A percentile compares a stretch with the other conserved stretches of the same genome.
Evolutionary conservation across 176 grass and related monocot genomes (phyloP).

Genomic region (Chloris gayana): DNA sequence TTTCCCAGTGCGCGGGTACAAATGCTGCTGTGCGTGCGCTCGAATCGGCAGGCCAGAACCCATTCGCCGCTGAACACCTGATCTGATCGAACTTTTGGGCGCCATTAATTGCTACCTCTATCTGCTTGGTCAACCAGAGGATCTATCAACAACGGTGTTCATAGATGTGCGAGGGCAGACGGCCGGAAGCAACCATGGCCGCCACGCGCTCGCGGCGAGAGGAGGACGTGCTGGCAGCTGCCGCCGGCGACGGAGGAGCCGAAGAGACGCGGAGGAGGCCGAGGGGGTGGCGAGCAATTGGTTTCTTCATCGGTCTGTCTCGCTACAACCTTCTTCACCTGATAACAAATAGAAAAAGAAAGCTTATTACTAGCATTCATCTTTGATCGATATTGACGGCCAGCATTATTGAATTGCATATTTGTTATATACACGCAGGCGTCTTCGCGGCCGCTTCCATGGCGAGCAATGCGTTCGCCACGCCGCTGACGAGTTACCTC

Average conservation of each 20-base stretch:
- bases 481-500: slow-evolving; percentile 1
- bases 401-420: neutral
- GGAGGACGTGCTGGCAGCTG: neutral
- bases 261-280: slow-evolving; percentile 12
- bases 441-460: neutral
- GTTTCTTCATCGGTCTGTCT: slow-evolving; percentile 26
- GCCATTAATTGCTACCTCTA: too few relatives aligned
- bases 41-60: too few relatives aligned
- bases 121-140: neutral
- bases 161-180: neutral
- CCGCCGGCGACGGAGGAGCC: neutral
- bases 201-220: neutral
- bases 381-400: too few relatives aligned
- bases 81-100: neutral
- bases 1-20: neutral
- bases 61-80: neutral
- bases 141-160: neutral
- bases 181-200: neutral
- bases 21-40: neutral
- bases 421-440: neutral
- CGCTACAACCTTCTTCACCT: too few relatives aligned
- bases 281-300: slow-evolving; percentile 32
- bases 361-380: too few relatives aligned
- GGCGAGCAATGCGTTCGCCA: neutral
- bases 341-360: too few relatives aligned